Conservation (phyloP, 2,329 filamentous ascomycete species). For the Polychaeton citri region DNA sequence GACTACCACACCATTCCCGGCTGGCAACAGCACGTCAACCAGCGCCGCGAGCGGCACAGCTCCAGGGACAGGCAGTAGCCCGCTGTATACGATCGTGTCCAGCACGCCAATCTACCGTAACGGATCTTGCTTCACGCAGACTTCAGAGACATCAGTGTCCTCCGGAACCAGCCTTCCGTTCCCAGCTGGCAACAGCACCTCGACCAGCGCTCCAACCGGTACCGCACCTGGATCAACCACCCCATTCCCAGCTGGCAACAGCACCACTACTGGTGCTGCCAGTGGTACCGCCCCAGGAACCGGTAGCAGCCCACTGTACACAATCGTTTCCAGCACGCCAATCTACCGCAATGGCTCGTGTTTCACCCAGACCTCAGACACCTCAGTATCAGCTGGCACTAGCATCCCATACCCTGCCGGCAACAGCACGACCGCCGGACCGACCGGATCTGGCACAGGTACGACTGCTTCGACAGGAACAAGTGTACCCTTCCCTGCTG, state of each 20-base stretch:
- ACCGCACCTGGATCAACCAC: background rate
- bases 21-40: background rate
- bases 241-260: background rate
- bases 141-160: background rate
- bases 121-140: background rate
- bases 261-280: background rate
- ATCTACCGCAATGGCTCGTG: background rate
- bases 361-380: background rate
- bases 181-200: background rate
- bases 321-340: background rate
- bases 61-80: background rate
- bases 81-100: background rate
- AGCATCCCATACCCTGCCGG: background rate
- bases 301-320: background rate
- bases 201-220: background rate
- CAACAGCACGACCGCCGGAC: background rate
- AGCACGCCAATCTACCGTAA: background rate
- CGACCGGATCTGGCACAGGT: no score
- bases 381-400: background rate
- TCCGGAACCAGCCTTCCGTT: background rate
- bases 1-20: background rate
- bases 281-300: background rate
- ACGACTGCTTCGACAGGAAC: background rate
- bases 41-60: background rate
- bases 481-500: background rate